A percentile compares a stretch with the other conserved stretches of the same genome.
phyloP scores from a whole-genome alignment of 2,329 filamentous ascomycete species.

The Botrytis fabae region DNA sequence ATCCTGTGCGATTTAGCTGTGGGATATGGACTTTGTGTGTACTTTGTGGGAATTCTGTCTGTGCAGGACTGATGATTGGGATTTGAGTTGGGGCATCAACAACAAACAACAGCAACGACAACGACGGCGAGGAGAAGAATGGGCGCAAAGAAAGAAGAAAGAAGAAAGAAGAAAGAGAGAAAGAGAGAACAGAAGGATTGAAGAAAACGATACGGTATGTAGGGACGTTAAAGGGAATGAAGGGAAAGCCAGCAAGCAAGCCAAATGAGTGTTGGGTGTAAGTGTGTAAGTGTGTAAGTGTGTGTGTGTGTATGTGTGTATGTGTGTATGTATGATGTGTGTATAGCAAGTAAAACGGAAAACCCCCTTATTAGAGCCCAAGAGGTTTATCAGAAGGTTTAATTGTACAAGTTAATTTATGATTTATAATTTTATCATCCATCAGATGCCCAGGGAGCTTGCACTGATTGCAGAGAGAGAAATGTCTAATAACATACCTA shows the following conservation, averaged over 20 bases:
- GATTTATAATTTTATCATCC: too few relatives aligned
- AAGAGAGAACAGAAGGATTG: not conserved
- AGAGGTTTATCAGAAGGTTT: not conserved
- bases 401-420: not conserved
- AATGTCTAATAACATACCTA: not conserved
- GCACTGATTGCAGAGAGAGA: not conserved
- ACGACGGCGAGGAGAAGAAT: not conserved
- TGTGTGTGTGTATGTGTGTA: not conserved
- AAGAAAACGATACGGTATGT: not conserved
- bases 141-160: not conserved
- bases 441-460: not conserved
- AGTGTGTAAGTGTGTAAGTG: not conserved
- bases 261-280: not conserved
- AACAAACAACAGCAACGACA: not conserved
- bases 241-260: not conserved
- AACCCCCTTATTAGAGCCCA: slow-evolving; percentile 1
- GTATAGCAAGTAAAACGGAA: not conserved
- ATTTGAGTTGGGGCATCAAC: not conserved
- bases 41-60: not conserved
- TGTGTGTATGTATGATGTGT: not conserved
- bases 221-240: not conserved
- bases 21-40: not conserved
- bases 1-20: slow-evolving; percentile 9
- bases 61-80: not conserved
- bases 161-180: not conserved